A percentile compares a stretch with the other conserved stretches of the same genome.
phyloP scores from a whole-genome alignment of 192 early-diverging fungal species.

The Umbelopsis vinacea region DNA sequence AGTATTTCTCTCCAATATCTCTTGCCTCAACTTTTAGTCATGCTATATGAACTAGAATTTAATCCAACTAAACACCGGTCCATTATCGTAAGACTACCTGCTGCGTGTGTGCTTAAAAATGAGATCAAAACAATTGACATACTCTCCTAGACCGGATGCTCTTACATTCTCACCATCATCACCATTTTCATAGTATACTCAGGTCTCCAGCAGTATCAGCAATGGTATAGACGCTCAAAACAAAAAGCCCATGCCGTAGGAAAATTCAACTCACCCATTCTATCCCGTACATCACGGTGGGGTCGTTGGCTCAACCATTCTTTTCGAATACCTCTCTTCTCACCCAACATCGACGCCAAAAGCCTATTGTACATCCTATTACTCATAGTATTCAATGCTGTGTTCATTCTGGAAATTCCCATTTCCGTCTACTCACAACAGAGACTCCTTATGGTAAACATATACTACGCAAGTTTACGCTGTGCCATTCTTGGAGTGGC shows the following conservation, averaged over 20 bases:
- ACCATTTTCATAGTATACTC: neutral
- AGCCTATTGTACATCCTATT: neutral
- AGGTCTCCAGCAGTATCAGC: neutral
- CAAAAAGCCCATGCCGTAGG: neutral
- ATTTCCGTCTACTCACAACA: neutral
- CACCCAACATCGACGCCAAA: neutral
- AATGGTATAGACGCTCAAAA: neutral
- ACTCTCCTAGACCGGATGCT: neutral
- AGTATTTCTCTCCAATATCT: no score
- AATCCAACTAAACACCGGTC: no score
- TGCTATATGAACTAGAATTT: no score
- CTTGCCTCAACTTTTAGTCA: no score
- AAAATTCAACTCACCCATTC: neutral
- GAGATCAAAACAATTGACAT: no score
- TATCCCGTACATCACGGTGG: neutral
- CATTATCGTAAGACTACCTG: no score
- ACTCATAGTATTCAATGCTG: neutral
- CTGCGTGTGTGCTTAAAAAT: no score
- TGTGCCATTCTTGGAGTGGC: neutral
- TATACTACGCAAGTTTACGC: neutral
- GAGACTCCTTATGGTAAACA: neutral
- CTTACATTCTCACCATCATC: neutral
- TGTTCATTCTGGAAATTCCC: neutral
- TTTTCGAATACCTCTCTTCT: neutral
- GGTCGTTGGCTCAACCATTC: slow-evolving; percentile 4